phyloP scores from a whole-genome alignment of 2,329 filamentous ascomycete species.

The Trichoderma breve region DNA sequence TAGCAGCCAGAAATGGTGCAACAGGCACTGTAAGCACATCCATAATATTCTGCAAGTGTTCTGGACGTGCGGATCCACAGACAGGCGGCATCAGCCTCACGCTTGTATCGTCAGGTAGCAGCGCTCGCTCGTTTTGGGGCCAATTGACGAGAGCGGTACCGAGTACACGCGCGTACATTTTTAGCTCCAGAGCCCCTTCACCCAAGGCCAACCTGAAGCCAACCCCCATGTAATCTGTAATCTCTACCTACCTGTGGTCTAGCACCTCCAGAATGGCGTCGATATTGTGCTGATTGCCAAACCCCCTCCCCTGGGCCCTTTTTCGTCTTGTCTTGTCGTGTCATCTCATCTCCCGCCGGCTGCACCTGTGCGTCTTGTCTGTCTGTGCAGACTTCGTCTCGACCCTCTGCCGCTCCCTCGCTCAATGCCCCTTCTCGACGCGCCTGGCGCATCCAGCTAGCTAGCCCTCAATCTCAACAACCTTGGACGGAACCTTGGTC shows the following conservation, averaged over 20 bases:
- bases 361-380: background rate
- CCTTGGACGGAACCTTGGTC: background rate
- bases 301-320: background rate
- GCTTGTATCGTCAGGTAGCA: background rate
- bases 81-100: constrained; percentile 15
- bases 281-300: constrained; percentile 8
- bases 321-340: background rate
- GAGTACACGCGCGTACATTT: constrained; percentile 8
- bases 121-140: background rate
- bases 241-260: background rate
- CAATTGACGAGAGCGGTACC: constrained; percentile 6
- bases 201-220: background rate
- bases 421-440: constrained; percentile 18
- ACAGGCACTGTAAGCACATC: background rate
- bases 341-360: background rate
- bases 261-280: constrained; percentile 10
- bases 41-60: constrained; percentile 3
- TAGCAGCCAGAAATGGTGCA: background rate
- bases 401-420: background rate
- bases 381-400: background rate
- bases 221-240: background rate
- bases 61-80: constrained; percentile 1
- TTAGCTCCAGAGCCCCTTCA: background rate
- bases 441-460: constrained; percentile 20
- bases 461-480: background rate